Percentiles rank a stretch among this genome's conserved stretches.
Conservation (phyloP, 768 basidiomycete genomes). For the Grammothele lineata region DNA sequence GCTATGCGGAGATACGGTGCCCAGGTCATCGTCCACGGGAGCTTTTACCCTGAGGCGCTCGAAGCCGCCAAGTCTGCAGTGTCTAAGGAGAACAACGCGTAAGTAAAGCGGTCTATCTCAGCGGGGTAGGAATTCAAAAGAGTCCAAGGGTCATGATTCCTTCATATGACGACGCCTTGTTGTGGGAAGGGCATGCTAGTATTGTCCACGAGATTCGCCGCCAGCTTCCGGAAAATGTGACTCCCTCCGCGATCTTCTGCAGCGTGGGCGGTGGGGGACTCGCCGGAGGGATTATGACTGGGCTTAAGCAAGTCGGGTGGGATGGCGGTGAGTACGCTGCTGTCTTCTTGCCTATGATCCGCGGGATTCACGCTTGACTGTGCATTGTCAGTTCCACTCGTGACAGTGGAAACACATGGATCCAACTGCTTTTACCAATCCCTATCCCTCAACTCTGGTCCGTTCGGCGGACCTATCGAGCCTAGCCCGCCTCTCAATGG, state of each 20-base stretch:
- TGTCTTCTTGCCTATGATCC: background rate
- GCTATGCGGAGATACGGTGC: conserved; percentile 52
- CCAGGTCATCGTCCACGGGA: conserved; percentile 53
- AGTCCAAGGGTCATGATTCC: conserved; percentile 56
- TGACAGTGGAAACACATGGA: conserved; percentile 68
- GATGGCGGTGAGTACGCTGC: conserved; percentile 46
- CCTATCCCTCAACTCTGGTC: conserved; percentile 48
- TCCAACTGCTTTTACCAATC: conserved; percentile 74
- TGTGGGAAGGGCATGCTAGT: conserved; percentile 77
- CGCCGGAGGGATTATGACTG: conserved; percentile 62
- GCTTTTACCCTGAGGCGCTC: conserved; percentile 55
- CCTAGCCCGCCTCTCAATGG: conserved; percentile 31
- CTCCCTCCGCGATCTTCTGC: conserved; percentile 72
- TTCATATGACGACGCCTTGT: conserved; percentile 60
- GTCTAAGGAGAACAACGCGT: conserved; percentile 47
- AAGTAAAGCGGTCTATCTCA: conserved; percentile 26
- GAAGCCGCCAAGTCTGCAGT: conserved; percentile 44
- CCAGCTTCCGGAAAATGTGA: conserved; percentile 40
- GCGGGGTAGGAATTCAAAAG: background rate
- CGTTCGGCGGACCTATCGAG: conserved; percentile 34
- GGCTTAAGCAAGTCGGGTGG: conserved; percentile 65
- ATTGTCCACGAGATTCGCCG: conserved; percentile 62
- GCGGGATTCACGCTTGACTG: background rate
- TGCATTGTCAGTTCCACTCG: conserved; percentile 48
- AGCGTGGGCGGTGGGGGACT: conserved; percentile 76